Percentiles rank a stretch among this genome's conserved stretches.
Evolutionary conservation across 768 basidiomycete genomes (phyloP).

Genomic region (Pleurotus pulmonarius): DNA sequence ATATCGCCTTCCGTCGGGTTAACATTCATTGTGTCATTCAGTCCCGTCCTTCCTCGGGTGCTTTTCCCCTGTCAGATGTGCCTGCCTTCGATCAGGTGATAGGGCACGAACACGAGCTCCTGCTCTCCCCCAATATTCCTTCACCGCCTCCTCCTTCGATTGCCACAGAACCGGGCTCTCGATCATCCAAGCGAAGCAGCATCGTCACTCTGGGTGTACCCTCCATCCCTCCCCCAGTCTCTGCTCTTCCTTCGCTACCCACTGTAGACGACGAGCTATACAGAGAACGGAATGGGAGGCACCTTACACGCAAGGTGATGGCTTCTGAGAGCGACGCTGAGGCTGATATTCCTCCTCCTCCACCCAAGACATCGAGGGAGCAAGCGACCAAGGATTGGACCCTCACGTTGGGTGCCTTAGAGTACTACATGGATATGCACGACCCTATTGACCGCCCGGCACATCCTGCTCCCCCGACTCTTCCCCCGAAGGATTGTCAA

Average conservation of each 20-base stretch:
- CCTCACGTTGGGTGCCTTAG: not conserved
- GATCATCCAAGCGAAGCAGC: not conserved
- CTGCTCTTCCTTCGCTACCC: not conserved
- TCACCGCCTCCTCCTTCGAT: not conserved
- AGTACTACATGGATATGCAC: constrained; percentile 5
- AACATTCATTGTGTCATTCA: not conserved
- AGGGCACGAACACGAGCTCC: not conserved
- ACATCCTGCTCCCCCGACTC: not conserved
- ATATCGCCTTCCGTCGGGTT: not conserved
- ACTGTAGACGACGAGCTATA: not conserved
- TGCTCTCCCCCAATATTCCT: not conserved
- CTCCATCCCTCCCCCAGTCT: not conserved
- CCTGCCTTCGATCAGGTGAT: no score
- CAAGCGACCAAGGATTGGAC: not conserved
- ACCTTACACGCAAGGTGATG: not conserved
- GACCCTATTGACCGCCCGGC: not conserved
- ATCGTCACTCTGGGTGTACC: not conserved
- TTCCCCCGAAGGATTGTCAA: not conserved
- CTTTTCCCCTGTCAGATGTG: not conserved
- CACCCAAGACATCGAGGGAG: not conserved
- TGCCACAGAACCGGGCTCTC: not conserved
- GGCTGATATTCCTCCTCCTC: not conserved
- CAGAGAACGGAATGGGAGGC: not conserved
- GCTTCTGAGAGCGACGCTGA: constrained; percentile 1
- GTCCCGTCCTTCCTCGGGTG: not conserved